Evolutionary conservation across 805 yeast species (phyloP).

Genomic region (Yamadazyma insecticola): DNA sequence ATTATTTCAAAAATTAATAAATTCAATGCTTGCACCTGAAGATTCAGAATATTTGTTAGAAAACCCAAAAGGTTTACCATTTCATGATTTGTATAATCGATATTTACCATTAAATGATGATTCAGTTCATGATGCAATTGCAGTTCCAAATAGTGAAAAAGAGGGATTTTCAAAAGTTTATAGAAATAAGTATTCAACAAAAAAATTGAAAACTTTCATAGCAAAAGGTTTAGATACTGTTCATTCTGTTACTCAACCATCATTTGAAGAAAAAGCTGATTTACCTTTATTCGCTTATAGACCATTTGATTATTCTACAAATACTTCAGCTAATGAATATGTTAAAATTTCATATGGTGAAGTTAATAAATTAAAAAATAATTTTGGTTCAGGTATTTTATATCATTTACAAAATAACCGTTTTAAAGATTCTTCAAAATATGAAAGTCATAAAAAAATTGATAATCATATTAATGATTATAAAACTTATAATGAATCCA

Average conservation of each 20-base stretch:
- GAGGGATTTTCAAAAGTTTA: constrained; percentile 27
- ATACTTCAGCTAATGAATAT: constrained; percentile 30
- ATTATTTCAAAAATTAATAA: no score
- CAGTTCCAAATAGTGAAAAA: constrained; percentile 14
- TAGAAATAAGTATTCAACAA: constrained; percentile 15
- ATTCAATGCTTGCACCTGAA: constrained; percentile 11
- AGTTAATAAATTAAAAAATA: constrained; percentile 38
- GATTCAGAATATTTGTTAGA: constrained; percentile 9
- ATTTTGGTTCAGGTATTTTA: constrained; percentile 51
- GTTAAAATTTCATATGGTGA: constrained; percentile 39
- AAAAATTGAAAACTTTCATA: constrained; percentile 14
- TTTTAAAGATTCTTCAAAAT: constrained; percentile 12
- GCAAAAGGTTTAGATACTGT: constrained; percentile 36
- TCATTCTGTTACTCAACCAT: constrained; percentile 25
- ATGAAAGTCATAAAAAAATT: constrained; percentile 25
- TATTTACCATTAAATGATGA: constrained; percentile 6
- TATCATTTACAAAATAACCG: constrained; percentile 29
- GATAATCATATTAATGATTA: constrained; percentile 19
- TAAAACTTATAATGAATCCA: constrained; percentile 22
- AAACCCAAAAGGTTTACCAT: constrained; percentile 8
- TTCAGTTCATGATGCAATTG: constrained; percentile 2
- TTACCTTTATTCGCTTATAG: constrained; percentile 36
- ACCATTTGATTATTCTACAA: constrained; percentile 27
- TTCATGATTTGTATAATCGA: constrained; percentile 6
- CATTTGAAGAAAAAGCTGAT: constrained; percentile 19